Evolutionary conservation across 305 asterid genomes (phyloP), one percentile per base, ranked within the genome.

Genomic region (Rubia balearica): DNA sequence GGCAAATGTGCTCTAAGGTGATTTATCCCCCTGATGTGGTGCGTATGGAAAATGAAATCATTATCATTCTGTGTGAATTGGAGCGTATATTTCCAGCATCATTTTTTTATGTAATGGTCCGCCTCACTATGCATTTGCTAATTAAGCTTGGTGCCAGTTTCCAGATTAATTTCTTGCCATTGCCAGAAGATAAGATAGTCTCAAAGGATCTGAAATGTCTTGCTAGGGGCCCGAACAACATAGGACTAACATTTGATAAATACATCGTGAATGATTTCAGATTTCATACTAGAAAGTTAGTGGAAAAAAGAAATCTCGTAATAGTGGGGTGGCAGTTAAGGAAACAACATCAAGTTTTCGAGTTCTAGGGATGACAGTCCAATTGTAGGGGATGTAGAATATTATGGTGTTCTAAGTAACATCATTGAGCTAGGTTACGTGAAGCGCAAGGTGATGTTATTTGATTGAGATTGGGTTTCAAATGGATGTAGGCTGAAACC

Each of bases 401-500:
- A 10, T 45, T 45, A 45, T 14, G 51, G 51, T 2, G 16, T 45
- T 3, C 16, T 45, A 4, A 45, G 12, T 45, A 45, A 45, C 12
- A 12, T 45, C 12, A 45, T 45, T 2, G 51, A 45, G 51, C 17
- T 45, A 2, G 51, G 12, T 45, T 45, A 45, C 13, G 51, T 45
- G 13, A 0, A 13, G 16, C 12, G 51, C 16, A 67, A 7, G 46
- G 57, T 67, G 3, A 3, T 66, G 7, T 66, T 66, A 9, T 40
- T 65, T 11, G 38, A 22, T 3, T 43, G 70, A 42, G 56, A 66
- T 67, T 67, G 53, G 71, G 59, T 22, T 36, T 64, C 27, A 8
- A 27, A 60, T 9, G 65, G 65, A 22, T 2, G 2, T 5, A 13
- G 41, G 8, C 9, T 60, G 36, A 60, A 24, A 9, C 16, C 8